Evolutionary conservation across 2,329 filamentous ascomycete genomes (phyloP), one percentile per base, ranked within the genome.

Genomic region (Pseudocercospora macadamiae): DNA sequence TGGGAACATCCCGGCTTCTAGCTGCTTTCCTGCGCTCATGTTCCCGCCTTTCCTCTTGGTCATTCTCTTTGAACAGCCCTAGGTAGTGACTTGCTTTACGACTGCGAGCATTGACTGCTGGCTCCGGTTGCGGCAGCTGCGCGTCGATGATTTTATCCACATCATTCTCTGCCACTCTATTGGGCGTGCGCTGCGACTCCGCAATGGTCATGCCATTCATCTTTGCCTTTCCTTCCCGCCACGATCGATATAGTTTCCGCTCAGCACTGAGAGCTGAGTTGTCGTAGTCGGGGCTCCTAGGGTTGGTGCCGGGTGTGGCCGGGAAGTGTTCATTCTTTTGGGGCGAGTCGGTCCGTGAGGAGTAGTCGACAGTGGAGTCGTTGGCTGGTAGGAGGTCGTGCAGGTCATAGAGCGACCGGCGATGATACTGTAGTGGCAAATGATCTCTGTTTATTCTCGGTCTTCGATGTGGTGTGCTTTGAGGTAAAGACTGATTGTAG

Each of bases 71-170:
- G 74, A 88, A 88, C 4, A 88, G 74, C 10, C 86, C 84, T 54
- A 88, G 74, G 66, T 86, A 86, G 67, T 88, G 85, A 68, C 84
- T 87, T 39, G 86, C 84, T 72, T 88, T 88, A 57, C 86, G 80
- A 70, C 84, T 87, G 60, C 86, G 80, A 45, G 83, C 82, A 65
- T 84, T 79, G 23, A 79, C 75, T 21, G 74, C 74, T 12, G 74
- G 76, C 66, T 87, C 85, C 3, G 79, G 76, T 64, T 84, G 84
- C 37, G 84, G 78, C 57, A 88, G 70, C 26, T 84, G 86, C 16
- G 85, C 86, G 71, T 87, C 83, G 60, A 88, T 87, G 42, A 84
- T 82, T 70, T 84, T 85, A 55, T 87, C 85, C 21, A 86, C 80
- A 45, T 76, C 74, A 14, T 64, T 26, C 18, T 67, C 64, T 8